Conservation (phyloP, 352 stramenopile genomes). For the Halophytophthora batemanensis region DNA sequence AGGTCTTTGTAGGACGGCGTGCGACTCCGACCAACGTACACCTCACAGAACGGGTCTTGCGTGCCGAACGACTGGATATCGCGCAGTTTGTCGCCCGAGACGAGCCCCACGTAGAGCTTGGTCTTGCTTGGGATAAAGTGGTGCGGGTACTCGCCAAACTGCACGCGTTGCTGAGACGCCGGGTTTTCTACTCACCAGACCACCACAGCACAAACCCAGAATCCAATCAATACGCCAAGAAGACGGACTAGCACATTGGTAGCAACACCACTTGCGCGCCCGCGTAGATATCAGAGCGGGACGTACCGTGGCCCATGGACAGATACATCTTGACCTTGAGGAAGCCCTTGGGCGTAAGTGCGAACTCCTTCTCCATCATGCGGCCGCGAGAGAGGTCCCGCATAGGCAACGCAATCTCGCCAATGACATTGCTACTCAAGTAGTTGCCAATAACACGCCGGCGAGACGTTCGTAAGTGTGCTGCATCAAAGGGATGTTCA, state of each 20-base stretch:
- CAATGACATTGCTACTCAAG: slow-evolving; percentile 59
- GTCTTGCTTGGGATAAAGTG: slow-evolving; percentile 74
- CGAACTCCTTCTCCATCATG: slow-evolving; percentile 81
- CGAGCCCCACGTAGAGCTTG: slow-evolving; percentile 65
- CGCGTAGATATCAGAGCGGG: neutral
- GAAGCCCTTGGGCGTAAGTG: slow-evolving; percentile 63
- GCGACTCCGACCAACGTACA: slow-evolving; percentile 55
- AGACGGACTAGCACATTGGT: slow-evolving; percentile 3
- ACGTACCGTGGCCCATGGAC: slow-evolving; percentile 59
- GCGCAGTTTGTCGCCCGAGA: slow-evolving; percentile 70
- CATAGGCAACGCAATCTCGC: slow-evolving; percentile 64
- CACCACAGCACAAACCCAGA: too few species aligned
- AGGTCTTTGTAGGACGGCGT: slow-evolving; percentile 42
- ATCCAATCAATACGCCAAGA: too few species aligned
- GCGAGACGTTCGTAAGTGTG: neutral
- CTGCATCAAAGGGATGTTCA: neutral
- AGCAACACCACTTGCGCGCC: neutral
- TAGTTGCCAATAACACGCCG: slow-evolving; percentile 5
- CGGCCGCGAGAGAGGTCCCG: slow-evolving; percentile 66
- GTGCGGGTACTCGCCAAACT: slow-evolving; percentile 70
- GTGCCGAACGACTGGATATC: slow-evolving; percentile 76
- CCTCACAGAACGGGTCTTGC: slow-evolving; percentile 72
- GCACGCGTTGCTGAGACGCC: slow-evolving; percentile 50
- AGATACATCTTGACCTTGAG: slow-evolving; percentile 70
- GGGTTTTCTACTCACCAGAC: slow-evolving; percentile 62